Conservation (phyloP, 495 filamentous ascomycete genomes). For the Aspergillus carlsbadensis region DNA sequence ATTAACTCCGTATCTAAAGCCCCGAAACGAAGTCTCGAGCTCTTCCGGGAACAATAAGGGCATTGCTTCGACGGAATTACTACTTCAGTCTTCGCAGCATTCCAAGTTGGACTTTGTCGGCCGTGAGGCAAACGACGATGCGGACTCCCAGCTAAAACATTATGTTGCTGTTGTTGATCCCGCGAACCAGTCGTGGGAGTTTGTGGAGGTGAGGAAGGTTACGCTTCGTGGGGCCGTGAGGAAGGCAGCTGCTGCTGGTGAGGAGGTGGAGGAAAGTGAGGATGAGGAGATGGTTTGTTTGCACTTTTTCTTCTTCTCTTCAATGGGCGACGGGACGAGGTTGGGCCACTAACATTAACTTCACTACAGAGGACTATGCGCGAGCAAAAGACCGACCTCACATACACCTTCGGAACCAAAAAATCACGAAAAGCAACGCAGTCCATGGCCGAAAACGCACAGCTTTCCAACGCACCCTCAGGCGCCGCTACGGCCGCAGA, state of each 20-base stretch:
- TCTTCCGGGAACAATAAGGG: conserved; percentile 41
- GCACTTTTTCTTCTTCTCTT: background rate
- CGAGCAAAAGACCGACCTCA: conserved; percentile 67
- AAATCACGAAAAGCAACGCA: conserved; percentile 85
- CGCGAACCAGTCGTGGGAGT: conserved; percentile 63
- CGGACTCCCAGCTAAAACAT: conserved; percentile 70
- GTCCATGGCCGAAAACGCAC: conserved; percentile 75
- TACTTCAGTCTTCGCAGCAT: conserved; percentile 78
- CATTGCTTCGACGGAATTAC: conserved; percentile 57
- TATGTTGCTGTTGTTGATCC: conserved; percentile 88
- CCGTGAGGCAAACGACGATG: conserved; percentile 64
- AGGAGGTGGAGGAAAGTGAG: conserved; percentile 42
- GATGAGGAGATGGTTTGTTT: conserved; percentile 37
- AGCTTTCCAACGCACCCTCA: conserved; percentile 49
- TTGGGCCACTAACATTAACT: conserved; percentile 4
- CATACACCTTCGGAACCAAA: conserved; percentile 89
- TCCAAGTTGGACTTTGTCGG: conserved; percentile 78
- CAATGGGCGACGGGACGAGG: background rate
- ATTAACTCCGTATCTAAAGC: conserved; percentile 64
- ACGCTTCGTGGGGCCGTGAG: conserved; percentile 64
- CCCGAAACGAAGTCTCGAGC: conserved; percentile 38
- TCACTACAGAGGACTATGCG: conserved; percentile 49
- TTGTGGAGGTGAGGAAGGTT: conserved; percentile 75
- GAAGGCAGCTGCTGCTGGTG: conserved; percentile 46
- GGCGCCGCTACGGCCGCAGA: conserved; percentile 55